phyloP scores from a whole-genome alignment of 345 rosid species.

The Orychophragmus violaceus region DNA sequence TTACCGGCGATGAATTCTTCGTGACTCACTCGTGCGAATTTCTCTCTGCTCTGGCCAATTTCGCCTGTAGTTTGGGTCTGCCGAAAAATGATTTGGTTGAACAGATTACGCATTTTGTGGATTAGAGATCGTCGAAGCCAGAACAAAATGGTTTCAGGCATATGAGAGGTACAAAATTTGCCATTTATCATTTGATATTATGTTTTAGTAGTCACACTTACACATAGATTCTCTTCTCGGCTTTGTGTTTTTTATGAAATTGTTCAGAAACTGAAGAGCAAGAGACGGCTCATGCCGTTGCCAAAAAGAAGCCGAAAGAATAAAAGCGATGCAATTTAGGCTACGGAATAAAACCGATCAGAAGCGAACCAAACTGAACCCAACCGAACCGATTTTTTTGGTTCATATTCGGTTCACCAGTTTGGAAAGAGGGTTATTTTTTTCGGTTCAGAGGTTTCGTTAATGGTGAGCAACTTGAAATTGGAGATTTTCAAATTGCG shows the following conservation, averaged over 20 bases:
- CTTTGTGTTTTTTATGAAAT: background rate
- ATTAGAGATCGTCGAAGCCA: background rate
- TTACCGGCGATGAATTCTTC: slow-evolving; percentile 10
- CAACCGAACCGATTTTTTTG: no score
- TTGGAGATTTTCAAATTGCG: slow-evolving; percentile 4
- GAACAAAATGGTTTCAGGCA: background rate
- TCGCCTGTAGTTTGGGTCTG: slow-evolving; percentile 7
- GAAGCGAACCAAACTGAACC: slow-evolving; percentile 8
- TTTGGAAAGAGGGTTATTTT: no score
- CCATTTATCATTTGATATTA: background rate
- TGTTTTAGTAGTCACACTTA: background rate
- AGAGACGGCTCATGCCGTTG: slow-evolving; percentile 12
- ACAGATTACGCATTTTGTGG: background rate
- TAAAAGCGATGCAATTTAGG: background rate
- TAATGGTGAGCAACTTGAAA: slow-evolving; percentile 6
- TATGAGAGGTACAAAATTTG: slow-evolving; percentile 9
- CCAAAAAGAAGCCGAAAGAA: slow-evolving; percentile 16
- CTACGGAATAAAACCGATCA: no score
- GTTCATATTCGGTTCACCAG: no score
- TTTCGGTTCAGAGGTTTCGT: background rate
- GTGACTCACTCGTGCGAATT: slow-evolving; percentile 24
- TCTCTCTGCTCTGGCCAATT: slow-evolving; percentile 10
- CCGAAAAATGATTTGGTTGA: background rate
- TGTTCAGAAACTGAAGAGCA: slow-evolving; percentile 4
- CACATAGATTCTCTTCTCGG: background rate